Evolutionary conservation across 768 basidiomycete species (phyloP).

Genomic region (Candolleomyces eurysporus): DNA sequence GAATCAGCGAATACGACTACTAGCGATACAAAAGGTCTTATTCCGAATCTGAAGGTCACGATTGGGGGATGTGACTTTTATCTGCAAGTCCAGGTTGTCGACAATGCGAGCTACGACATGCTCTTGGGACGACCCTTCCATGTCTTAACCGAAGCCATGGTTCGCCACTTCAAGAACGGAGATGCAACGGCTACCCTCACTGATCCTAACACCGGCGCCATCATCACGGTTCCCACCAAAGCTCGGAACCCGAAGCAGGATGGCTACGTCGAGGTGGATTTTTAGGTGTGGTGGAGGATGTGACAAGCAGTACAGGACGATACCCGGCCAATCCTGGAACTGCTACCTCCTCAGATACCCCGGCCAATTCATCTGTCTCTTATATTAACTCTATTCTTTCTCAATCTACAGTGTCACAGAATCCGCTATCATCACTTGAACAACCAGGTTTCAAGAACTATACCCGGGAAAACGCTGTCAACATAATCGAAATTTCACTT

Average conservation of each 20-base stretch:
- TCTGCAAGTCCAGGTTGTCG: conserved; percentile 19
- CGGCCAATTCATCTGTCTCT: no score
- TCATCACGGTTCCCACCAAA: conserved; percentile 12
- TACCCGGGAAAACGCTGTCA: not conserved
- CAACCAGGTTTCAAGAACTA: not conserved
- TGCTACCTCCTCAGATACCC: not conserved
- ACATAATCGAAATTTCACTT: not conserved
- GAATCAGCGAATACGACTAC: conserved; percentile 17
- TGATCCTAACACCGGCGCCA: conserved; percentile 14
- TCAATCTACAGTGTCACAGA: not conserved
- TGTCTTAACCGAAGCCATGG: conserved; percentile 9
- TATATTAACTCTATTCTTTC: not conserved
- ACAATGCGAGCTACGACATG: conserved; percentile 19
- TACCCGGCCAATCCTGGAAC: not conserved
- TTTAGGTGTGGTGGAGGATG: conserved; percentile 12
- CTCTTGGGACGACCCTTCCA: conserved; percentile 21
- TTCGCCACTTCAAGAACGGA: conserved; percentile 8
- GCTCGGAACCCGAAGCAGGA: not conserved
- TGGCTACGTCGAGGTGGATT: not conserved
- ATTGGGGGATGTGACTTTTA: conserved; percentile 16
- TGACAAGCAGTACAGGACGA: conserved; percentile 1
- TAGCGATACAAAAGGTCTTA: conserved; percentile 15
- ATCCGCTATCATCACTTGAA: not conserved
- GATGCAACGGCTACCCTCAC: conserved; percentile 5
- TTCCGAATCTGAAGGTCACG: conserved; percentile 13